Evolutionary conservation across 768 basidiomycete genomes (phyloP), one percentile per base, ranked within the genome.

Genomic region (Boletus eberwhitei): DNA sequence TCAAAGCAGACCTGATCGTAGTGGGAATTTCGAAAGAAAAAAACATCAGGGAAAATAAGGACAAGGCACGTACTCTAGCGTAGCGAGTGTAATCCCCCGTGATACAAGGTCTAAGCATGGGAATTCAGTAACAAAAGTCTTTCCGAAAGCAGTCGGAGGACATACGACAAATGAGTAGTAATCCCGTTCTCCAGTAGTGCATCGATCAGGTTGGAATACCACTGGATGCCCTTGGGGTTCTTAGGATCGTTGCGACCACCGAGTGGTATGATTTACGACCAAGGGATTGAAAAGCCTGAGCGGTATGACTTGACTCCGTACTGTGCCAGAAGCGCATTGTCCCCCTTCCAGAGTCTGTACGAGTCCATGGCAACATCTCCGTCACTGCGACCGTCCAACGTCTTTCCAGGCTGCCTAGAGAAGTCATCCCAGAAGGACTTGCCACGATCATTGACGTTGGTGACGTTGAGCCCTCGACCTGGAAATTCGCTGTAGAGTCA

Each of bases 361-460:
- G 86, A 87, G 68, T 86, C 83, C 44, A 85, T 87, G 7, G 88
- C 86, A 48, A 84, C 79, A 62, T 87, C 85, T 8, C 86, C 87
- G 65, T 82, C 76, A n/a, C n/a, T n/a, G 45, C 76, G 67, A 4
- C 87, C 87, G 62, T 88, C 88, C 52, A 78, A 65, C 12, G 85
- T 88, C 74, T 86, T 87, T 35, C 86, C 86, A 0, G 85, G 85
- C 16, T 71, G 67, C 49, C 79, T 78, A 26, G 83, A 76, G 69
- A 87, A 88, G 66, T 81, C 83, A 63, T 90, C 87, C 88, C 88
- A 90, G 60, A 88, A 82, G 16, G 84, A 85, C 62, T 81, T 81
- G 11, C 84, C 85, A 45, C 85, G 82, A 14, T 84, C 83, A 54
- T 81, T 84, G 17, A 73, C 75, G 49, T 78, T 68, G n/a, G n/a